phyloP scores from a whole-genome alignment of 495 filamentous ascomycete species.

The Aspergillus bertholletiae region DNA sequence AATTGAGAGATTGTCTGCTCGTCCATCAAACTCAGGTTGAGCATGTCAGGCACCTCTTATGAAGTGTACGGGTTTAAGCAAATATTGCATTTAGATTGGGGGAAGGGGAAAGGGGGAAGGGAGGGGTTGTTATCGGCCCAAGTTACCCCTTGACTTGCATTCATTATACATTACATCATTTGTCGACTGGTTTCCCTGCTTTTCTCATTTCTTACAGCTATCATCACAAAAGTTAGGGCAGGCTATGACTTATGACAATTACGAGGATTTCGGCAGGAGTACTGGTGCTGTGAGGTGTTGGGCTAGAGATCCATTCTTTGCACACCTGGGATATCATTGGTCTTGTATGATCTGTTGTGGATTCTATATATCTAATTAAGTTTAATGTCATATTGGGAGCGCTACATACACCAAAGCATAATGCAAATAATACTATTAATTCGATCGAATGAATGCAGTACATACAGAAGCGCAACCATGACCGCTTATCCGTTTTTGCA shows the following conservation, averaged over 20 bases:
- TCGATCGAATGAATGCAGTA: no score
- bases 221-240: background rate
- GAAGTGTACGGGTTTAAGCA: background rate
- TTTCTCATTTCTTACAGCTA: background rate
- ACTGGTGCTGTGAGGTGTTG: background rate
- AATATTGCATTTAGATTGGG: background rate
- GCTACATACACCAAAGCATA: no score
- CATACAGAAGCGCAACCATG: no score
- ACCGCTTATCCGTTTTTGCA: no score
- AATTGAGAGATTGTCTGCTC: conserved; percentile 6
- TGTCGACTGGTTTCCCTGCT: no score
- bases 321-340: background rate
- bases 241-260: conserved; percentile 4
- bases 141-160: background rate
- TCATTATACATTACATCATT: background rate
- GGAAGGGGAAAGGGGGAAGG: no score
- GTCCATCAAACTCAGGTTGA: background rate
- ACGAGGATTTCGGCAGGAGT: background rate
- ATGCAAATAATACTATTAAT: no score
- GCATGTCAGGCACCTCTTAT: background rate
- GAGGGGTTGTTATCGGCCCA: background rate
- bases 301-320: background rate
- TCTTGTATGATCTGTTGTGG: background rate
- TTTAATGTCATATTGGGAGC: no score
- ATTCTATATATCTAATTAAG: no score